phyloP scores from a whole-genome alignment of 805 yeast genomes.

The Ogataea methylovora region DNA sequence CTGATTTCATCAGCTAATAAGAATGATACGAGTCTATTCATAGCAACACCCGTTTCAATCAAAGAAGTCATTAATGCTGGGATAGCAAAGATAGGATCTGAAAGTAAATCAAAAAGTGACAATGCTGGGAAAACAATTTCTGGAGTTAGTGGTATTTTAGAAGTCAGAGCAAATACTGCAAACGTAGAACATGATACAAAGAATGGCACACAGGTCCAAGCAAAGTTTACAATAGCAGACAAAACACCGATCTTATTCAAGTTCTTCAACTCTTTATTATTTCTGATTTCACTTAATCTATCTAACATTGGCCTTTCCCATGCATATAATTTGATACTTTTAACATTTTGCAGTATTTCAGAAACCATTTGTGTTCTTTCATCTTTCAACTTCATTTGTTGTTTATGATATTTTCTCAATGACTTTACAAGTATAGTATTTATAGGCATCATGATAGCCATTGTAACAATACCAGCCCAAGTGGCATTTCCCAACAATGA shows the following conservation, averaged over 20 bases:
- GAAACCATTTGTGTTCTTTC: slow-evolving; percentile 49
- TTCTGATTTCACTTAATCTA: slow-evolving; percentile 45
- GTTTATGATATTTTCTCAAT: slow-evolving; percentile 37
- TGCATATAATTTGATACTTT: slow-evolving; percentile 58
- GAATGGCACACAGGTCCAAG: slow-evolving; percentile 61
- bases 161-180: slow-evolving; percentile 40
- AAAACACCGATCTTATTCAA: slow-evolving; percentile 40
- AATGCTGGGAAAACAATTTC: slow-evolving; percentile 66
- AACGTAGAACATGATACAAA: slow-evolving; percentile 58
- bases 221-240: slow-evolving; percentile 40
- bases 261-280: slow-evolving; percentile 48
- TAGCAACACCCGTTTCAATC: slow-evolving; percentile 52
- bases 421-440: slow-evolving; percentile 41
- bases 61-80: slow-evolving; percentile 51
- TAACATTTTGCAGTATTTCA: slow-evolving; percentile 53
- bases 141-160: slow-evolving; percentile 48
- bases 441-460: slow-evolving; percentile 51
- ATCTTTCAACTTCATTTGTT: slow-evolving; percentile 59
- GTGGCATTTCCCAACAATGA: slow-evolving; percentile 51
- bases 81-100: slow-evolving; percentile 50
- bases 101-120: slow-evolving; percentile 48
- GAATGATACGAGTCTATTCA: slow-evolving; percentile 45
- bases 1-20: slow-evolving; percentile 36
- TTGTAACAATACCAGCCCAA: slow-evolving; percentile 46
- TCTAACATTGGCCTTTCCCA: slow-evolving; percentile 63